Conservation (phyloP, 352 stramenopile species). For the Phytophthora syringae region DNA sequence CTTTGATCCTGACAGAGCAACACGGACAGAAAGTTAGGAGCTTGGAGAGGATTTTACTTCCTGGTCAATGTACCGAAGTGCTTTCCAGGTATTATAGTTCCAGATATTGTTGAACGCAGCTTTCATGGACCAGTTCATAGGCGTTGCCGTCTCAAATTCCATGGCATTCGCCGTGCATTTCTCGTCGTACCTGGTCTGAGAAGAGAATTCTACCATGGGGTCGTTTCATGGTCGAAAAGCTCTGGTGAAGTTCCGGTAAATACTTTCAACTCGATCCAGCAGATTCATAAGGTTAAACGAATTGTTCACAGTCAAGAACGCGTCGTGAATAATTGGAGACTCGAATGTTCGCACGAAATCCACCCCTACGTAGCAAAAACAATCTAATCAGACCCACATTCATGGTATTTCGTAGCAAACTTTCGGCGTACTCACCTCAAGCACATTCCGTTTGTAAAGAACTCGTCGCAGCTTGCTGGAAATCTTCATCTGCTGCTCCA, state of each 20-base stretch:
- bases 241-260: slow-evolving; percentile 16
- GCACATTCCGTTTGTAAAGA: slow-evolving; percentile 14
- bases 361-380: slow-evolving; percentile 14
- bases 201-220: background rate
- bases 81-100: slow-evolving; percentile 23
- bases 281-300: slow-evolving; percentile 9
- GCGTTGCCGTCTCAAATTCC: slow-evolving; percentile 22
- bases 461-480: background rate
- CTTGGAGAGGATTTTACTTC: background rate
- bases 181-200: slow-evolving; percentile 17
- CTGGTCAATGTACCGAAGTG: slow-evolving; percentile 14
- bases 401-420: background rate
- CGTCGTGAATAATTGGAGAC: slow-evolving; percentile 4
- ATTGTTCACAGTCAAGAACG: background rate
- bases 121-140: slow-evolving; percentile 18
- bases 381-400: background rate
- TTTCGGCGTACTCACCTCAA: slow-evolving; percentile 9
- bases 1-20: slow-evolving; percentile 3
- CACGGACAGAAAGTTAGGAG: background rate
- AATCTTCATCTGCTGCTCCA: slow-evolving; percentile 4
- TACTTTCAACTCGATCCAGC: slow-evolving; percentile 16
- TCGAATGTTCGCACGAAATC: slow-evolving; percentile 13
- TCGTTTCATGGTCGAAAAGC: slow-evolving; percentile 8
- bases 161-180: slow-evolving; percentile 14
- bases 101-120: slow-evolving; percentile 15